A percentile compares a stretch with the other conserved stretches of the same genome.
These are phyloP conservation scores for Fusarium nematophilum DNA, from an alignment of 2,329 filamentous ascomycete species.

Conservation along the genomic window DNA sequence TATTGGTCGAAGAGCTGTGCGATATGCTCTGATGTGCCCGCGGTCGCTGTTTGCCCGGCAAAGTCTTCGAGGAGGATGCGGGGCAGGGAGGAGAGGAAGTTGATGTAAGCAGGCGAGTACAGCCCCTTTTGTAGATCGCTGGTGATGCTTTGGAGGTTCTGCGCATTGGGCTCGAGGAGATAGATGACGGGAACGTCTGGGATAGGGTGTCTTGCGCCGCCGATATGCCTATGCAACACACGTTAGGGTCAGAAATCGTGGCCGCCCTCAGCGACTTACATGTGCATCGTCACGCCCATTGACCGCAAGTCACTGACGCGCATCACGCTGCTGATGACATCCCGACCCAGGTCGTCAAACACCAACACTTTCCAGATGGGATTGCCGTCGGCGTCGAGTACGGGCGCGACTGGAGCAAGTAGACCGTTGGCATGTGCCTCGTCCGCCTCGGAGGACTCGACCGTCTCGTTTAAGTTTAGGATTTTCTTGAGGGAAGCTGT, in stretches of 20 bases:
- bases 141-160: slow-evolving; percentile 86
- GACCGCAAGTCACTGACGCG: slow-evolving; percentile 91
- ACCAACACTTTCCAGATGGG: slow-evolving; percentile 98
- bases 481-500: slow-evolving; percentile 93
- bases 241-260: slow-evolving; percentile 38
- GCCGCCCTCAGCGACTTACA: slow-evolving; percentile 64
- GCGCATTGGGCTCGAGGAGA: slow-evolving; percentile 86
- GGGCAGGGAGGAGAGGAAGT: slow-evolving; percentile 94
- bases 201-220: slow-evolving; percentile 85
- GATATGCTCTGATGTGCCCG: slow-evolving; percentile 88
- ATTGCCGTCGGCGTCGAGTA: slow-evolving; percentile 87
- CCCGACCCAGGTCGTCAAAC: slow-evolving; percentile 89
- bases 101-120: slow-evolving; percentile 94
- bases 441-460: slow-evolving; percentile 68
- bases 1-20: slow-evolving; percentile 97
- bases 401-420: slow-evolving; percentile 77
- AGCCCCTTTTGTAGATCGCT: slow-evolving; percentile 86
- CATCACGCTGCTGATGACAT: slow-evolving; percentile 96
- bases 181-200: slow-evolving; percentile 97
- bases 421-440: slow-evolving; percentile 73
- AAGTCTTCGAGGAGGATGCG: slow-evolving; percentile 94
- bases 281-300: slow-evolving; percentile 96
- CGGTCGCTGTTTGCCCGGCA: slow-evolving; percentile 84
- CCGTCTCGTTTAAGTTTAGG: slow-evolving; percentile 88
- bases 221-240: slow-evolving; percentile 74